These are phyloP conservation scores for Aphanomyces astaci DNA, from an alignment of 352 stramenopile species.

Conservation along the genomic window DNA sequence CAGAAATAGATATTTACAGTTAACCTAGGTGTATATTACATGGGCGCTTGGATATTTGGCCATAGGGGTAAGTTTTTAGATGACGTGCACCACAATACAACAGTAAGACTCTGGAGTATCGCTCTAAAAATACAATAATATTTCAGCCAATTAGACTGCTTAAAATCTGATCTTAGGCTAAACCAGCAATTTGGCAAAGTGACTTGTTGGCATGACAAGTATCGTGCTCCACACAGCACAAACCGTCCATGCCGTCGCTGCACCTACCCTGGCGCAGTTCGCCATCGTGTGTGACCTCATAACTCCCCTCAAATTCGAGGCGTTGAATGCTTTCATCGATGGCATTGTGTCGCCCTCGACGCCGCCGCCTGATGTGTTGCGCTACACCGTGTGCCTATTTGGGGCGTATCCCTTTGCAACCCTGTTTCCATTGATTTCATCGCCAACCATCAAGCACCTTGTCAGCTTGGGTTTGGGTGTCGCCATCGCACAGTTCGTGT, in stretches of 20 bases:
- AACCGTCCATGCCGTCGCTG: not conserved
- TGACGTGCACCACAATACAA: no score
- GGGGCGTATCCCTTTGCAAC: slow-evolving; percentile 88
- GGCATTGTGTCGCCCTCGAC: slow-evolving; percentile 34
- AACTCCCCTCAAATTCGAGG: slow-evolving; percentile 47
- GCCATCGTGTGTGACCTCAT: slow-evolving; percentile 30
- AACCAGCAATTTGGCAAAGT: no score
- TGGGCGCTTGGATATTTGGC: no score
- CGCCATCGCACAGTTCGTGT: slow-evolving; percentile 91
- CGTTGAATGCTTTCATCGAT: slow-evolving; percentile 39
- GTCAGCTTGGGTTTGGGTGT: slow-evolving; percentile 89
- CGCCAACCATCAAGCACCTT: slow-evolving; percentile 81
- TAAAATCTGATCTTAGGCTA: no score
- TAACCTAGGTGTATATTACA: no score
- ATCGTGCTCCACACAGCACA: not conserved
- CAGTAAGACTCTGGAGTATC: no score
- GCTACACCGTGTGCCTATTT: slow-evolving; percentile 89
- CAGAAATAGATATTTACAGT: no score
- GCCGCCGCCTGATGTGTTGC: slow-evolving; percentile 46
- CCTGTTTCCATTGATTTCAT: slow-evolving; percentile 82
- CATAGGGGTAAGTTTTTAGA: no score
- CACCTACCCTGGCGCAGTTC: not conserved
- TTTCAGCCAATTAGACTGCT: no score
- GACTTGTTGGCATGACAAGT: no score
- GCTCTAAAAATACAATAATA: no score